phyloP scores from a whole-genome alignment of 2,329 filamentous ascomycete genomes.

The Curvularia sp. region DNA sequence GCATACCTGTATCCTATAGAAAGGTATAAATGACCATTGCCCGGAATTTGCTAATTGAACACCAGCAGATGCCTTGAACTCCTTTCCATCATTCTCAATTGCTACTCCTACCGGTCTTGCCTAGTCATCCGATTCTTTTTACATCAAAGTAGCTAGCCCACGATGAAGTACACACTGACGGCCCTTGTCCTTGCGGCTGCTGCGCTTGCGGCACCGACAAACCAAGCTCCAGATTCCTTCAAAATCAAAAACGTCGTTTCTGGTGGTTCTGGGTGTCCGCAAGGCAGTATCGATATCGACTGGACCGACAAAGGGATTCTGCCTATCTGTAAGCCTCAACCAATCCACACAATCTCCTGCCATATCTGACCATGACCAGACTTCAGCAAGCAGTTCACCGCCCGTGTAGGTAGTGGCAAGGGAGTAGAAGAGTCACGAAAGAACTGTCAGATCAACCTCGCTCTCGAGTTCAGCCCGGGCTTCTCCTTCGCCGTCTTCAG shows the following conservation, averaged over 20 bases:
- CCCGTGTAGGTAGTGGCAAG: constrained; percentile 36
- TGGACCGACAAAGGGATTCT: constrained; percentile 41
- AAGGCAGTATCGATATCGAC: constrained; percentile 45
- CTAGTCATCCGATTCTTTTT: not conserved
- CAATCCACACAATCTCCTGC: not conserved
- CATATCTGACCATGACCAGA: constrained; percentile 22
- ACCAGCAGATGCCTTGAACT: not conserved
- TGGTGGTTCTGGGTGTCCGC: constrained; percentile 47
- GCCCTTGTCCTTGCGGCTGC: constrained; percentile 34
- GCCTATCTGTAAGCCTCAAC: constrained; percentile 38
- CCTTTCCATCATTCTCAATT: constrained; percentile 3
- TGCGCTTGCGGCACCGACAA: constrained; percentile 30
- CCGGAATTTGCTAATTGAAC: constrained; percentile 25
- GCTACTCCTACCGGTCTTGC: not conserved
- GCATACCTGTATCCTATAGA: constrained; percentile 32
- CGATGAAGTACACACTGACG: constrained; percentile 38
- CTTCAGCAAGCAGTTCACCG: constrained; percentile 44
- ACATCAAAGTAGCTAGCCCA: constrained; percentile 4
- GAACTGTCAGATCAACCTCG: constrained; percentile 50
- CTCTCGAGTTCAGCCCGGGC: constrained; percentile 45
- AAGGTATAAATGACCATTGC: constrained; percentile 35
- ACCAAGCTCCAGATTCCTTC: constrained; percentile 36
- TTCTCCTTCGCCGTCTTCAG: constrained; percentile 47
- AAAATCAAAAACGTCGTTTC: constrained; percentile 41
- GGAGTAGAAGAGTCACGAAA: constrained; percentile 42